Conservation (phyloP, 2,329 filamentous ascomycete species). For the Truncatella angustata region DNA sequence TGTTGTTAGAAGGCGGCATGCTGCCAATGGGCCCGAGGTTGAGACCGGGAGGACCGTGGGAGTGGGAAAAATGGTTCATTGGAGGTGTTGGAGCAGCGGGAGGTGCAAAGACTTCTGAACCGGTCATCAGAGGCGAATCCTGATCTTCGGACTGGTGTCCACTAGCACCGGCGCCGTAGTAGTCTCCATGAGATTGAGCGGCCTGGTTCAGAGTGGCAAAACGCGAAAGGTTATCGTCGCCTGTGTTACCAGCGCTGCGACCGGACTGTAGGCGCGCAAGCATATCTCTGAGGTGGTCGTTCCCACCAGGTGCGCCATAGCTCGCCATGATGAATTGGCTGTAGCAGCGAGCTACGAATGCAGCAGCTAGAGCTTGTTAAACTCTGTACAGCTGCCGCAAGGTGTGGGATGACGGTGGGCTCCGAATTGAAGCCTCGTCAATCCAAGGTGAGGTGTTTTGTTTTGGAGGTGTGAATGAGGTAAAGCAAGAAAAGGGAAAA, state of each 20-base stretch:
- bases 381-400: conserved; percentile 1
- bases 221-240: conserved; percentile 22
- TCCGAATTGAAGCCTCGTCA: conserved; percentile 1
- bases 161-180: conserved; percentile 25
- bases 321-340: conserved; percentile 30
- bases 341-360: conserved; percentile 7
- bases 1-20: conserved; percentile 28
- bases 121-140: conserved; percentile 25
- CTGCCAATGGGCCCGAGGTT: conserved; percentile 52
- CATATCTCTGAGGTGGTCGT: conserved; percentile 37
- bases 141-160: conserved; percentile 18
- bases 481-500: conserved; percentile 14
- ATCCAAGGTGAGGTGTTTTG: neutral
- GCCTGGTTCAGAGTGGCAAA: conserved; percentile 29
- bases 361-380: conserved; percentile 6
- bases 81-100: conserved; percentile 47
- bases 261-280: conserved; percentile 35
- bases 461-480: neutral
- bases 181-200: conserved; percentile 13
- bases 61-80: conserved; percentile 34
- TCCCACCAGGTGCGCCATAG: conserved; percentile 29
- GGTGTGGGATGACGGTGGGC: neutral
- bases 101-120: conserved; percentile 33
- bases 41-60: conserved; percentile 34
- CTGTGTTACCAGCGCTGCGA: conserved; percentile 17